phyloP scores from a whole-genome alignment of 495 filamentous ascomycete genomes.

The Geoglossum glabrum region DNA sequence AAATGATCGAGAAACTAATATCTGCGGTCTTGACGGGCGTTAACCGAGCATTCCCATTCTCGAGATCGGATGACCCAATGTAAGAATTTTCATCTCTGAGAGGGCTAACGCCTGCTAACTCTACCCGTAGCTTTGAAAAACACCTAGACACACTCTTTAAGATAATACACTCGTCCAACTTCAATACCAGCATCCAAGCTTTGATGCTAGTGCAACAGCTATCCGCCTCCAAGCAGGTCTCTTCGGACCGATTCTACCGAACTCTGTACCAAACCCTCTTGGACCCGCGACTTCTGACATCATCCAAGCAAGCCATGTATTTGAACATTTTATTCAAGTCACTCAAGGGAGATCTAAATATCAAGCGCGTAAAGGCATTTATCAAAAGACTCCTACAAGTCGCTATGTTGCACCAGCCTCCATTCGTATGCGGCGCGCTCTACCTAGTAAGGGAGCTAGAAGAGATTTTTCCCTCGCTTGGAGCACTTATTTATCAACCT shows the following conservation, averaged over 20 bases:
- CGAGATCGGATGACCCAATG: conserved; percentile 46
- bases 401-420: conserved; percentile 67
- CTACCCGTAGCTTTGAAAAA: conserved; percentile 40
- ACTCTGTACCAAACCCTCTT: conserved; percentile 89
- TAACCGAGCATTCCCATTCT: conserved; percentile 87
- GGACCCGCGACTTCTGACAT: conserved; percentile 67
- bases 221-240: conserved; percentile 51
- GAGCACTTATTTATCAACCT: conserved; percentile 48
- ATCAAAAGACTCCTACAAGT: conserved; percentile 82
- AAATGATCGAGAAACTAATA: conserved; percentile 71
- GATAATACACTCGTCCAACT: conserved; percentile 93
- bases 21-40: conserved; percentile 82
- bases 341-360: conserved; percentile 67
- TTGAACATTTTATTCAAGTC: conserved; percentile 78
- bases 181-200: conserved; percentile 94
- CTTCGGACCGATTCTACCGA: conserved; percentile 77
- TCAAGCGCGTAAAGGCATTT: conserved; percentile 84
- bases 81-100: conserved; percentile 20
- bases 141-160: conserved; percentile 86
- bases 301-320: conserved; percentile 89
- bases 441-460: conserved; percentile 73
- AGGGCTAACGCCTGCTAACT: neutral
- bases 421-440: conserved; percentile 76
- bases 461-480: conserved; percentile 50
- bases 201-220: conserved; percentile 92